Evolutionary conservation across 2,329 filamentous ascomycete genomes (phyloP), one percentile per base, ranked within the genome.

Genomic region (Colletotrichum tamarilloi): DNA sequence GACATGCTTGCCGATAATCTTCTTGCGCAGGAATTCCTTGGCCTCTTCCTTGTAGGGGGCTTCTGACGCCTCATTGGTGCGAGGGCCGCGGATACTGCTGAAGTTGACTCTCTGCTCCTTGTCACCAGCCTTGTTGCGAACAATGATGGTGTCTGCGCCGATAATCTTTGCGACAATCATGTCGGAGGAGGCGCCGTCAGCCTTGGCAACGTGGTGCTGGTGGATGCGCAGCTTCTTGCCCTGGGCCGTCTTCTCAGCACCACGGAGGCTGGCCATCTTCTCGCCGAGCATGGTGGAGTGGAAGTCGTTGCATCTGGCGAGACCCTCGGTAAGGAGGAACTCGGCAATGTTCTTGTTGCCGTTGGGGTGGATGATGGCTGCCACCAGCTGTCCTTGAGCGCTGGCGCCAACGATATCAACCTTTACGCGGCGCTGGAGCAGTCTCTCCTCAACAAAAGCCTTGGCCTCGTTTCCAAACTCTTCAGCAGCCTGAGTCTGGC

Each of bases 11-110:
- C 95, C 97, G 79, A 99, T 99, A 38, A 98, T 84, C 82, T 92
- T 95, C 88, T 98, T 98, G 68, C 97, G 92, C 76, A 98, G 83
- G 81, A 96, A 98, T 81, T 99, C 97, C 87, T 99, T 99, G 38
- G 97, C 96, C 80, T 98, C 96, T 14, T 97, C 93, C 77, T 92
- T 90, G 87, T 96, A 99, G 0, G 95, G 95, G 53, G 94, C 90
- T 83, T 98, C 96, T 70, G 94, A 93, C 24, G 94, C 90, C 81
- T 98, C 96, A 60, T 92, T 93, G 3, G 93, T 90, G 80, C 97
- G 95, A n/a, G 97, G 97, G 70, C 97, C 96, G 75, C 97, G 92
- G 73, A 98, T 90, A 81, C 96, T 98, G 87, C 95, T 98, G 72
- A 99, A 87, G 82, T 92, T 97, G 82, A 98, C 92, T 78, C 95